A percentile compares a stretch with the other conserved stretches of the same genome.
Evolutionary conservation across 129 eudicot genomes (phyloP).

Genomic region (Flaveria linearis): DNA sequence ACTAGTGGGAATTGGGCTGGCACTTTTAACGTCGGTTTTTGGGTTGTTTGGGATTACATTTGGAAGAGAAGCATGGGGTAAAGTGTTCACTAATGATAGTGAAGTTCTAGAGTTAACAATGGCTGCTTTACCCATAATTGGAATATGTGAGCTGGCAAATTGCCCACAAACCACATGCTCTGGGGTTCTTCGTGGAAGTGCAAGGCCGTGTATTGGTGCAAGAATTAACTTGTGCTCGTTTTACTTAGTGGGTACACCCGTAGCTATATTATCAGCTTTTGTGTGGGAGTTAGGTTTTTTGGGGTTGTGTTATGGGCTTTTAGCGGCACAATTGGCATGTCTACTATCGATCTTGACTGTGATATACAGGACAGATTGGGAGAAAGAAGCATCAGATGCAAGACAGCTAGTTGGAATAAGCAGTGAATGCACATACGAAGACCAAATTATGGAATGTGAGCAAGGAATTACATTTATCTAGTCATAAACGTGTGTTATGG

Average conservation of each 20-base stretch:
- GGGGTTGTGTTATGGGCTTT: conserved; percentile 95
- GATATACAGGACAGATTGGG: conserved; percentile 79
- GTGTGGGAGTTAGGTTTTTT: conserved; percentile 57
- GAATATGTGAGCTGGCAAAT: conserved; percentile 90
- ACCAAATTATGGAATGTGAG: conserved; percentile 49
- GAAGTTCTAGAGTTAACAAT: conserved; percentile 74
- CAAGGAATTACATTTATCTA: conserved; percentile 50
- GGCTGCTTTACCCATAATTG: conserved; percentile 78
- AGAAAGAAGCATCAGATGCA: conserved; percentile 70
- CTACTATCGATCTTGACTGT: conserved; percentile 59
- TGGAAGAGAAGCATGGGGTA: conserved; percentile 82
- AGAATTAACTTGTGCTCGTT: conserved; percentile 84
- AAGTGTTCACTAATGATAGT: conserved; percentile 67
- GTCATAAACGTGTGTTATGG: conserved; percentile 60
- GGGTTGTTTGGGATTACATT: conserved; percentile 78
- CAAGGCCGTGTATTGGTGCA: conserved; percentile 76
- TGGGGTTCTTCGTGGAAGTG: conserved; percentile 95
- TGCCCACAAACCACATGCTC: conserved; percentile 98
- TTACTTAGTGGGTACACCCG: conserved; percentile 89
- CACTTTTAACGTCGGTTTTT: conserved; percentile 56
- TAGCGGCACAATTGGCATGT: conserved; percentile 91
- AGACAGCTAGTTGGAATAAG: conserved; percentile 72
- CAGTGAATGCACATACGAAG: conserved; percentile 36
- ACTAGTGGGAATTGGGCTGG: conserved; percentile 62
- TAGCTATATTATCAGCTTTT: conserved; percentile 75